A percentile compares a stretch with the other conserved stretches of the same genome.
Evolutionary conservation across 2,329 filamentous ascomycete genomes (phyloP).

Genomic region (Cladophialophora immunda): DNA sequence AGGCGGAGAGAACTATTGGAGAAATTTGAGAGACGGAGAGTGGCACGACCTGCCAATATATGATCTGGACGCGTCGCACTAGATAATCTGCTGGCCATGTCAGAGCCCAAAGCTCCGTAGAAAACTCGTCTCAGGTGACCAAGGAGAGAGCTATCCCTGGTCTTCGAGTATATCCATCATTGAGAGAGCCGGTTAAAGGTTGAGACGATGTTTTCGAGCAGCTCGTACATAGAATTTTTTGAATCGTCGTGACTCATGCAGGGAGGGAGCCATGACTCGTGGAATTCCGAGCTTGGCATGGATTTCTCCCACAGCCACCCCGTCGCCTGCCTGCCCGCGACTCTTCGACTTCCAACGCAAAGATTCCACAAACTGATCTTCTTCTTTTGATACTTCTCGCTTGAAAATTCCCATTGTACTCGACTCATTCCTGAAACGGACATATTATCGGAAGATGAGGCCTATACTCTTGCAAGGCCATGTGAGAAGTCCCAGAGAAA

Average conservation of each 20-base stretch:
- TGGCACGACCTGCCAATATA: slow-evolving; percentile 26
- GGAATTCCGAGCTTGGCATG: slow-evolving; percentile 23
- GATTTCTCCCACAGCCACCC: slow-evolving; percentile 28
- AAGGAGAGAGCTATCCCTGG: slow-evolving; percentile 18
- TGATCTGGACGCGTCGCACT: slow-evolving; percentile 21
- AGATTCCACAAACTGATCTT: neutral
- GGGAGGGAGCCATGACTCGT: neutral
- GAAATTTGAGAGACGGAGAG: slow-evolving; percentile 30
- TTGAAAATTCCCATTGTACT: neutral
- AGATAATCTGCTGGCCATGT: slow-evolving; percentile 37
- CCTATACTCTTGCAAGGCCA: slow-evolving; percentile 96
- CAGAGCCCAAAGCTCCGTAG: slow-evolving; percentile 21
- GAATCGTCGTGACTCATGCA: slow-evolving; percentile 22
- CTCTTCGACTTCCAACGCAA: slow-evolving; percentile 7
- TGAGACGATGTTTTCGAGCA: slow-evolving; percentile 22
- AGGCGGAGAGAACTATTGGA: slow-evolving; percentile 22
- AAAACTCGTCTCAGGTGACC: slow-evolving; percentile 18
- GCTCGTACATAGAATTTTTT: slow-evolving; percentile 18
- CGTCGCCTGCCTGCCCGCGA: neutral
- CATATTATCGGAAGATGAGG: slow-evolving; percentile 70
- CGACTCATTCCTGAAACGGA: slow-evolving; percentile 9
- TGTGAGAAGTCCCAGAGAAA: slow-evolving; percentile 53
- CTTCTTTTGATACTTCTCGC: neutral
- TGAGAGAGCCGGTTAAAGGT: slow-evolving; percentile 22
- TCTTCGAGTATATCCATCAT: slow-evolving; percentile 20